Evolutionary conservation across 805 yeast species (phyloP).

Genomic region (Ascoidea rubescens): DNA sequence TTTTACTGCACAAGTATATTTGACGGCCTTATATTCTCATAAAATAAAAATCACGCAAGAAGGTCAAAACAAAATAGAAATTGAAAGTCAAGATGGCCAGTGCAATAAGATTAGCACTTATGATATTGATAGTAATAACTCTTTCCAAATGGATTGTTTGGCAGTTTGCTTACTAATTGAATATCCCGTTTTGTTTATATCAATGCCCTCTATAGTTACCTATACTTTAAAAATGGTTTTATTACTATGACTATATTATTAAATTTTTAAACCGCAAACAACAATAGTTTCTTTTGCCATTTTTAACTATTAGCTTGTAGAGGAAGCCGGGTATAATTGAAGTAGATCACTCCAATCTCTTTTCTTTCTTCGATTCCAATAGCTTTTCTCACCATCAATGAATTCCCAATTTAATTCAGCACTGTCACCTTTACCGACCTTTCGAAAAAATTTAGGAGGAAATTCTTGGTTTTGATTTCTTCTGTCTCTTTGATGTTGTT

Average conservation of each 20-base stretch:
- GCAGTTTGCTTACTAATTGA: constrained; percentile 59
- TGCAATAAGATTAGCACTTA: too few relatives aligned
- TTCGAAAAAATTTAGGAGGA: constrained; percentile 50
- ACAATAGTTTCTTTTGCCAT: too few relatives aligned
- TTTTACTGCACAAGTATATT: constrained; percentile 77
- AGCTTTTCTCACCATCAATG: constrained; percentile 31
- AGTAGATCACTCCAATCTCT: constrained; percentile 36
- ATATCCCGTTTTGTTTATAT: constrained; percentile 46
- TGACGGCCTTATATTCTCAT: constrained; percentile 68
- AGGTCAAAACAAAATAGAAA: too few relatives aligned
- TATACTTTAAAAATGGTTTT: constrained; percentile 20
- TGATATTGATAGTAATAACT: constrained; percentile 33
- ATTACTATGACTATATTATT: constrained; percentile 1
- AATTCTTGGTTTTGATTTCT: constrained; percentile 39
- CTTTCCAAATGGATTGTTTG: constrained; percentile 69
- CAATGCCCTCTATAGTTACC: constrained; percentile 61
- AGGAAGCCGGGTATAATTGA: constrained; percentile 24
- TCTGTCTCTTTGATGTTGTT: constrained; percentile 68
- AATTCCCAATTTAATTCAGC: constrained; percentile 25
- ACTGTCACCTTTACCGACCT: constrained; percentile 21
- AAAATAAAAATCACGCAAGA: too few relatives aligned
- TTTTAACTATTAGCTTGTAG: too few relatives aligned
- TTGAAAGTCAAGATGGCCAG: too few relatives aligned
- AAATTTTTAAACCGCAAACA: neutral
- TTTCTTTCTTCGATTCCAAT: constrained; percentile 41